These are phyloP conservation scores for Nidula microcarpa DNA, from an alignment of 768 basidiomycete species.

Conservation along the genomic window DNA sequence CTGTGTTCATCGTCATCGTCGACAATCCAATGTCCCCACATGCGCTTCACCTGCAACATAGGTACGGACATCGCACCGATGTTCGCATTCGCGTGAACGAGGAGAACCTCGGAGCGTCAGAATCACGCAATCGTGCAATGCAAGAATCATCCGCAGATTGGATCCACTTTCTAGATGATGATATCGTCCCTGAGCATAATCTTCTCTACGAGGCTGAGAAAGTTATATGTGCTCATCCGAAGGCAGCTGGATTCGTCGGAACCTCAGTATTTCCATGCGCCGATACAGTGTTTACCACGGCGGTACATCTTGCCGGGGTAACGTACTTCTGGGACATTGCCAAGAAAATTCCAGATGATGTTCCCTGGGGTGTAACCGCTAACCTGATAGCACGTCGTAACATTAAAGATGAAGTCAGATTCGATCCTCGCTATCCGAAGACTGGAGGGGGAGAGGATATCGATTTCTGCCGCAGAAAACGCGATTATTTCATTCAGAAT, in stretches of 20 bases:
- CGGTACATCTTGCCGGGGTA: conserved; percentile 52
- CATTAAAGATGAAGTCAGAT: conserved; percentile 40
- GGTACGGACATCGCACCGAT: conserved; percentile 40
- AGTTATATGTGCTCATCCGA: conserved; percentile 39
- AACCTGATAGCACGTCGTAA: conserved; percentile 48
- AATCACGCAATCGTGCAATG: conserved; percentile 53
- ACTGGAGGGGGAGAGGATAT: conserved; percentile 67
- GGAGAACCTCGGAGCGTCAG: conserved; percentile 47
- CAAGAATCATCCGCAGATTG: conserved; percentile 54
- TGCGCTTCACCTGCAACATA: conserved; percentile 31
- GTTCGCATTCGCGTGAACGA: conserved; percentile 51
- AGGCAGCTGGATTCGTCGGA: conserved; percentile 55
- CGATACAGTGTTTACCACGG: conserved; percentile 44
- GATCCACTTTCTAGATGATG: conserved; percentile 61
- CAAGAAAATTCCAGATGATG: conserved; percentile 37
- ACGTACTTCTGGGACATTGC: conserved; percentile 66
- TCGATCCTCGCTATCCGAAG: conserved; percentile 48
- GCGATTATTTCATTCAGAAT: conserved; percentile 27
- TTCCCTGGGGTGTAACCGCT: conserved; percentile 65
- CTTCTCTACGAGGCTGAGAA: conserved; percentile 44
- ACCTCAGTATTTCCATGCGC: conserved; percentile 46
- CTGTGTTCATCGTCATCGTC: conserved; percentile 57
- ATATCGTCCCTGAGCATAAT: conserved; percentile 38
- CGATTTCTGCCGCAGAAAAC: conserved; percentile 50
- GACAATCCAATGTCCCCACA: conserved; percentile 47